Base-by-base conservation (phyloP, 352 stramenopile species). In the Pythium grandisporangium region DNA sequence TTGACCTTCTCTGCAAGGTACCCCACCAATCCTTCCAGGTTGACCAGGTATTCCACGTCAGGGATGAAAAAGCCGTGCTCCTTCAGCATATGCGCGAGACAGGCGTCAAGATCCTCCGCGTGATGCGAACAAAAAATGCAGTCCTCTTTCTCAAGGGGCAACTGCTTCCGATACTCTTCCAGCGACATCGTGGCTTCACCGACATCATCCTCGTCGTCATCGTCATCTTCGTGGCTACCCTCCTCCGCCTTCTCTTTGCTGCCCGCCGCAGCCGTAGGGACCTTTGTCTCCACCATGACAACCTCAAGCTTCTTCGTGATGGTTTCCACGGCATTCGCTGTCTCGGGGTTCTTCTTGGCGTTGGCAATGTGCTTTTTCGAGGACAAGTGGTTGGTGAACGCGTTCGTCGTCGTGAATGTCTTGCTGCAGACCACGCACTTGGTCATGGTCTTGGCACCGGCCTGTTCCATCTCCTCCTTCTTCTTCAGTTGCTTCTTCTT, bases 1-100 rank as follows among this genome's bases (percentile, higher is more conserved):
- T 97, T 97, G 51, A 98, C 84, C 61, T 98, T 98, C 62, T 98
- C 88, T 6, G 89, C 79, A 52, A 95, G 72, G 63, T 98, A 98
- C 33, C 69, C 71, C 2, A 98, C 53, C 17, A 98, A 61, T 0
- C 93, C 93, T 50, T 95, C 70, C 10, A 92, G 32, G 54, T 98
- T 91, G 6, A 76, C 57, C 21, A 96, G 54, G 56, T 90, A 98
- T 53, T 98, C 91, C 30, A 85, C 55, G 55, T 98, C 93, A 5
- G 95, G 95, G 30, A 98, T 72, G 63, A 96, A 97, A 60, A 98
- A 98, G 21, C 87, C 93, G 63, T 97, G 96, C 35, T 85, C 80
- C 42, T 87, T 84, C 26, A 91, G 64, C 91, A 98, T 98, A 57
- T 97, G 89, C 24, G 66, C 51, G 33, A 98, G 52, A 27, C 63